Evolutionary conservation across 768 basidiomycete species (phyloP), one percentile per base, ranked within the genome.

Genomic region (Podaxis sp.): DNA sequence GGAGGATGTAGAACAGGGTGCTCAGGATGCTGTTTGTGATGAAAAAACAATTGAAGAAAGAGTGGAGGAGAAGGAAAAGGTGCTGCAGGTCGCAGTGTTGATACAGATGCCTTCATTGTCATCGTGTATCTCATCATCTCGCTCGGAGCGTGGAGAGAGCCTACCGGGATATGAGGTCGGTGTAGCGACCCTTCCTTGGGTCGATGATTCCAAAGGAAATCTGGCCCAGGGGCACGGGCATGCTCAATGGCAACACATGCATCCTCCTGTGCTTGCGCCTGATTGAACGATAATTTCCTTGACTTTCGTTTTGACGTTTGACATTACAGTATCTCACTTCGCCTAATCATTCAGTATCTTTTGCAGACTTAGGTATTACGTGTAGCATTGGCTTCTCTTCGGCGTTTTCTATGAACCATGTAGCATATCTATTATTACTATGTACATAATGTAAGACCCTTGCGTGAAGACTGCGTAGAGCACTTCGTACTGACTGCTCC

Each of bases 101-200:
- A 74, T 84, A 42, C 71, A 69, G 11, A 82, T 84, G 81, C 83
- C 83, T 5, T 67, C 68, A 6, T 67, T 55, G 23, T 2, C 35
- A 32, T 48, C 40, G 44, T 50, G 35, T 27, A 2, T 38, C 16
- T 50, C 55, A 16, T 36, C 52, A 11, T 38, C 37, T 18, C 36
- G 50, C 11, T 40, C 55, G 21, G 25, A 28, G 55, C 18, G 61
- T 9, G 57, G 51, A 56, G 63, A 44, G 3, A 37, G 56, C 16
- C 56, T 66, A 10, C 67, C 72, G 7, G 79, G 77, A 61, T 77
- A 77, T 63, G 74, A 82, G 67, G 74, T 84, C 55, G 82, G 82
- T 10, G 70, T 80, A 36, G 57, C 72, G 10, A 72, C 67, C 21
- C 64, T 79, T 40, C 74, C 75, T 44, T 77, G 77, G 75, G 27